phyloP scores from a whole-genome alignment of 108 stramenopile genomes.

The Nitzschia sp. region DNA sequence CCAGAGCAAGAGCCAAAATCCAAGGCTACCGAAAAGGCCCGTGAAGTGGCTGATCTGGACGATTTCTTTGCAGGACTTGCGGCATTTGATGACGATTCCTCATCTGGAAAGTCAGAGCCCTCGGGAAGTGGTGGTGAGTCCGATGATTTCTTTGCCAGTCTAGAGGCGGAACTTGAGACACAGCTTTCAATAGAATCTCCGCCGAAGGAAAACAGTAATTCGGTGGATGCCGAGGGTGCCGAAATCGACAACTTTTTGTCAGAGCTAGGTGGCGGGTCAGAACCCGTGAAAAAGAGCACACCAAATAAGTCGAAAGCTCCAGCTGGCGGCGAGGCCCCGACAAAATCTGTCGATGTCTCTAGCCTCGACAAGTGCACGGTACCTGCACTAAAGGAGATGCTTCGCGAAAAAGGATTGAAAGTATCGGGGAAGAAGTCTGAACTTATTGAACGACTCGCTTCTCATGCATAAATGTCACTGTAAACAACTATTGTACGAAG shows the following conservation, averaged over 20 bases:
- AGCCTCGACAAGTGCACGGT: slow-evolving; percentile 51
- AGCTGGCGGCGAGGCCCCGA: background rate
- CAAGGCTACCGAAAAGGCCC: background rate
- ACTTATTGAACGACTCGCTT: slow-evolving; percentile 72
- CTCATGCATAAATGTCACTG: too few relatives aligned
- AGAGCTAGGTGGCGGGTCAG: background rate
- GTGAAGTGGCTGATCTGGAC: slow-evolving; percentile 29
- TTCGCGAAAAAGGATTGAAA: slow-evolving; percentile 68
- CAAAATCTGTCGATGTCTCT: background rate
- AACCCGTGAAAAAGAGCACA: background rate
- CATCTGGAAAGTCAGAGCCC: too few relatives aligned
- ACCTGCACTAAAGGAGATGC: slow-evolving; percentile 74
- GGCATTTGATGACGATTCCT: slow-evolving; percentile 9
- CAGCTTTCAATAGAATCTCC: background rate
- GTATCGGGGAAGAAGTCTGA: slow-evolving; percentile 86
- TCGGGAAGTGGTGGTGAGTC: slow-evolving; percentile 12
- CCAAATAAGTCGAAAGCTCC: background rate
- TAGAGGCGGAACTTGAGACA: slow-evolving; percentile 53
- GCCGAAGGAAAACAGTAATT: background rate
- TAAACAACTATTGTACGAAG: too few relatives aligned
- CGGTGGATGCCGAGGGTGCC: too few relatives aligned
- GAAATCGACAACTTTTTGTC: background rate
- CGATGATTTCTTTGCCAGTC: slow-evolving; percentile 71
- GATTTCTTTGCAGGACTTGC: slow-evolving; percentile 73
- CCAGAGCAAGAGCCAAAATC: background rate